Evolutionary conservation across 768 basidiomycete species (phyloP), one percentile per base, ranked within the genome.

Genomic region (Mycena haematopus): DNA sequence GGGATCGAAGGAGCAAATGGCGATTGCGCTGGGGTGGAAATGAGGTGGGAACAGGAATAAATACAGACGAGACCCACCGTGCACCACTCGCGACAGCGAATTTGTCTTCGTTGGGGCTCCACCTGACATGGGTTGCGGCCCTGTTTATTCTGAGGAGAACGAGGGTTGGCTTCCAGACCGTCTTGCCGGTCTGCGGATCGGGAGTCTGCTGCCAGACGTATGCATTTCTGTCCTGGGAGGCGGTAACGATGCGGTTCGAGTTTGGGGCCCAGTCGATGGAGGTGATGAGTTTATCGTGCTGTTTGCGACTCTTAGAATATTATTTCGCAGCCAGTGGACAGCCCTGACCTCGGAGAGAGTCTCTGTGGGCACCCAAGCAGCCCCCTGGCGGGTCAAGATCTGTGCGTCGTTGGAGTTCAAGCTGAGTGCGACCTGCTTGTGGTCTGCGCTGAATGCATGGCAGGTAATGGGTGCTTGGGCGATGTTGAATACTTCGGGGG

Each of bases 271-370:
- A 99, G 75, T 98, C 96, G 75, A 99, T 97, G 58, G 95, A 95
- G 2, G 96, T 99, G 78, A 99, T 91, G 61, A 89, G 79, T 78
- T 99, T 99, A 81, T 99, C 97, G 78, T 99, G 97, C 95, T 99
- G 73, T 31, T 5, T 31, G n/a, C 38, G 14, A 22, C 4, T 21
- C 42, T 47, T 35, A 38, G 44, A 29, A n/a, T n/a, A 44, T 35
- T 29, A 11, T 14, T 11, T 25, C n/a, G 11, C 2, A 22, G 17
- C 60, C 13, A 27, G 33, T 5, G 36, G 52, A 56, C 72, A n/a
- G n/a, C n/a, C 78, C 56, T 15, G 58, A 95, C 96, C 87, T 98
- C 96, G 8, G 93, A 81, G 17, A 99, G 84, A 0, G 89, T 92
- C 69, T 93, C 92, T 1, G 84, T 83, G 17, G 82, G 74, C 21